phyloP scores from a whole-genome alignment of 1,139 yeast genomes.

The Yamadazyma jaroonii region DNA sequence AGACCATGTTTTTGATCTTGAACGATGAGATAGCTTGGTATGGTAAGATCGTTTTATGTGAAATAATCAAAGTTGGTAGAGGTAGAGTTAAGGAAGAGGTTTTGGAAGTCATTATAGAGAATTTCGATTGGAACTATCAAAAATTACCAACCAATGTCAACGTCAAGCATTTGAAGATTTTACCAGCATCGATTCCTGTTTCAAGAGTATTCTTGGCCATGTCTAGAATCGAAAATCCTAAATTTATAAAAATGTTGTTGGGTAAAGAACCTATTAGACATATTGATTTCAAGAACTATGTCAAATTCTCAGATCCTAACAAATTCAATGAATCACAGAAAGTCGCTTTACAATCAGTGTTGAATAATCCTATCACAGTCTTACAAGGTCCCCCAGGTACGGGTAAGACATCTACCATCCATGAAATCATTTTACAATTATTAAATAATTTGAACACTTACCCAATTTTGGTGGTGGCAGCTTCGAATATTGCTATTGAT shows the following conservation, averaged over 20 bases:
- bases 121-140: constrained; percentile 56
- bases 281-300: constrained; percentile 52
- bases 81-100: constrained; percentile 19
- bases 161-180: constrained; percentile 40
- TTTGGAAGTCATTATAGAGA: constrained; percentile 46
- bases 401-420: constrained; percentile 65
- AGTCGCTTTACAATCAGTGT: constrained; percentile 63
- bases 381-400: constrained; percentile 72
- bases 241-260: constrained; percentile 54
- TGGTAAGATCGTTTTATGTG: constrained; percentile 48
- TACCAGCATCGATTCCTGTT: constrained; percentile 65
- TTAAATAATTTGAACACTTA: constrained; percentile 52
- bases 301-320: constrained; percentile 45
- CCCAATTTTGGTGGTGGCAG: constrained; percentile 73
- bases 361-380: constrained; percentile 64
- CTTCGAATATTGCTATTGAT: constrained; percentile 74
- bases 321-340: constrained; percentile 62
- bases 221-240: constrained; percentile 56
- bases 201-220: constrained; percentile 63
- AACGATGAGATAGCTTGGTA: constrained; percentile 39
- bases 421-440: constrained; percentile 63
- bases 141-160: constrained; percentile 46
- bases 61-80: constrained; percentile 20
- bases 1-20: constrained; percentile 43
- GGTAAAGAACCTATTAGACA: constrained; percentile 63